Conservation (phyloP, 495 filamentous ascomycete genomes). For the Penicillium longicatenatum region DNA sequence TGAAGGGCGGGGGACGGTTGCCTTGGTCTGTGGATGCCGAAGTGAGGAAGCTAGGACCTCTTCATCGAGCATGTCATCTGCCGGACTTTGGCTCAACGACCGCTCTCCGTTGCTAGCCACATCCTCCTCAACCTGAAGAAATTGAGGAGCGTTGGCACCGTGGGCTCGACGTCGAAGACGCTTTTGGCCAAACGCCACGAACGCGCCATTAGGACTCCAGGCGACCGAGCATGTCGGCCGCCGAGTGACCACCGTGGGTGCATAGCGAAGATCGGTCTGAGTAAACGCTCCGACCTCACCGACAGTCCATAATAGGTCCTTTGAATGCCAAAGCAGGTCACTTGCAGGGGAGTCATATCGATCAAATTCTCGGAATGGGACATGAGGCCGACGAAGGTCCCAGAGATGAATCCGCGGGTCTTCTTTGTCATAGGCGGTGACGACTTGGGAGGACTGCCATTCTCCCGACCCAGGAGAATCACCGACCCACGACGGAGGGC, state of each 20-base stretch:
- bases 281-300: conserved; percentile 80
- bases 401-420: conserved; percentile 80
- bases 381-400: conserved; percentile 84
- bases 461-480: conserved; percentile 63
- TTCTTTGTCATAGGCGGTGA: conserved; percentile 66
- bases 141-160: conserved; percentile 38
- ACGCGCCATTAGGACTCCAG: conserved; percentile 49
- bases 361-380: conserved; percentile 85
- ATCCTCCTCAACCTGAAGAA: conserved; percentile 35
- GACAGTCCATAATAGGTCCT: conserved; percentile 89
- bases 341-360: conserved; percentile 69
- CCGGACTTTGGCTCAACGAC: conserved; percentile 64
- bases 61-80: conserved; percentile 64
- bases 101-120: conserved; percentile 36
- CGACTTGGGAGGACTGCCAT: conserved; percentile 68
- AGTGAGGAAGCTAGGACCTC: conserved; percentile 55
- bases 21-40: conserved; percentile 41
- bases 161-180: conserved; percentile 43
- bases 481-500: conserved; percentile 74
- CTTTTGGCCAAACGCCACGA: conserved; percentile 52
- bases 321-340: conserved; percentile 86
- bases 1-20: conserved; percentile 32
- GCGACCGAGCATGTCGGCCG: conserved; percentile 47
- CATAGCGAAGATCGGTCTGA: conserved; percentile 85
- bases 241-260: conserved; percentile 72